Percentiles rank a stretch among this genome's conserved stretches.
Conservation (phyloP, 129 eudicot species). For the Pittosporum tobira region DNA sequence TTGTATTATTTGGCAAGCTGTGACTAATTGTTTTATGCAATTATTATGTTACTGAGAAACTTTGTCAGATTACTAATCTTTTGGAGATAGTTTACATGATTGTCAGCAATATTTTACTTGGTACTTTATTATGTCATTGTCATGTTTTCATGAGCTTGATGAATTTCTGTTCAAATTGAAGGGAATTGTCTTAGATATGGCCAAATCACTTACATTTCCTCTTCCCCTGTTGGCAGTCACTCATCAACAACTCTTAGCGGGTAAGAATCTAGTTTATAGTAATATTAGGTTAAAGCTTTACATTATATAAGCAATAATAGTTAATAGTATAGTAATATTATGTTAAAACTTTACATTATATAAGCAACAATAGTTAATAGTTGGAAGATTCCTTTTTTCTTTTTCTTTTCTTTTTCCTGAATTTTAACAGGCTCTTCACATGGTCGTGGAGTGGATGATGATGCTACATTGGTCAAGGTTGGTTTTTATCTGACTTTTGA, state of each 20-base stretch:
- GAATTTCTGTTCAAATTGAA: conserved; percentile 17
- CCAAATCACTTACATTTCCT: conserved; percentile 78
- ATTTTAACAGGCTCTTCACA: conserved; percentile 46
- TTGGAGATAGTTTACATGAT: conserved; percentile 1
- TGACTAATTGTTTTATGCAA: not conserved
- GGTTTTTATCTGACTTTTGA: not conserved
- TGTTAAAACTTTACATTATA: conserved; percentile 3
- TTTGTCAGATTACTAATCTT: not conserved
- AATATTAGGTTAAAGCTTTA: conserved; percentile 3
- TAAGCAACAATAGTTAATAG: not conserved
- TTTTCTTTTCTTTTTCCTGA: conserved; percentile 14
- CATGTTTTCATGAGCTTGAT: not conserved
- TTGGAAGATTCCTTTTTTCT: conserved; percentile 6
- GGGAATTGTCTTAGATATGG: conserved; percentile 70
- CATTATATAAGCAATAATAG: too few relatives aligned
- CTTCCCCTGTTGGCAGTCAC: conserved; percentile 87
- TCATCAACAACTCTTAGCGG: conserved; percentile 87
- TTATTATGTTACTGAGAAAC: not conserved
- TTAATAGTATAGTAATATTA: not conserved
- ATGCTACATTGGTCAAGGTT: conserved; percentile 39
- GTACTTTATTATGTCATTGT: not conserved
- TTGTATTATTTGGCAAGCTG: not conserved
- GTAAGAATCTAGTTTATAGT: conserved; percentile 24
- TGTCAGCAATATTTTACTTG: not conserved
- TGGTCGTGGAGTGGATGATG: conserved; percentile 36